Conservation (phyloP, 805 yeast species). For the Metschnikowia peoriensis region DNA sequence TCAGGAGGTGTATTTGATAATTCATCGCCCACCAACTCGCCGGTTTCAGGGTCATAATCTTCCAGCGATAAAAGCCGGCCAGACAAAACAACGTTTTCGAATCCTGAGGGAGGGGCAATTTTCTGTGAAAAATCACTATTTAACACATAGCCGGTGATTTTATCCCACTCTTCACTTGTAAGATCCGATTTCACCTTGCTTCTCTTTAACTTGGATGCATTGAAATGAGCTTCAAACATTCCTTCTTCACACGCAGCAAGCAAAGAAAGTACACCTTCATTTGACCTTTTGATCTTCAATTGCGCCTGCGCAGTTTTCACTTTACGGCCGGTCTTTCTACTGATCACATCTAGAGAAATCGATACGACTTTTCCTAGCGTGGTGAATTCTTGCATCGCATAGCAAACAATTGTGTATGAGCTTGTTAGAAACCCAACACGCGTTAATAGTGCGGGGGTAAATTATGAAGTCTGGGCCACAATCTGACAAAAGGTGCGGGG, state of each 20-base stretch:
- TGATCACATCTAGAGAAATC: constrained; percentile 9
- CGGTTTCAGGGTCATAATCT: constrained; percentile 22
- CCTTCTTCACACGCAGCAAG: constrained; percentile 21
- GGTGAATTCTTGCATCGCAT: not conserved
- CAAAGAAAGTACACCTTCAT: not conserved
- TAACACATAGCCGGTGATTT: constrained; percentile 20
- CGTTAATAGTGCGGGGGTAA: no score
- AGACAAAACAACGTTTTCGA: constrained; percentile 12
- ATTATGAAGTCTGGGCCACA: no score
- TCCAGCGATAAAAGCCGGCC: constrained; percentile 26
- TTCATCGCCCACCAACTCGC: constrained; percentile 26
- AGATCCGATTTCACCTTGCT: constrained; percentile 12
- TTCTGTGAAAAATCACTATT: constrained; percentile 3
- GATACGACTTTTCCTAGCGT: constrained; percentile 2
- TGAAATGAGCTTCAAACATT: constrained; percentile 11
- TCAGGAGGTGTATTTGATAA: constrained; percentile 12
- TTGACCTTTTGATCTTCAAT: not conserved
- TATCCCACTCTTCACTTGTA: constrained; percentile 20
- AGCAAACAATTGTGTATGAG: not conserved
- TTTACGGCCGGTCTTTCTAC: constrained; percentile 1
- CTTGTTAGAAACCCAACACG: not conserved
- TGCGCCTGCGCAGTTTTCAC: constrained; percentile 13
- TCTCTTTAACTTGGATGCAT: constrained; percentile 6
- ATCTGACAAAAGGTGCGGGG: no score
- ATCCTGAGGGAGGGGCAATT: constrained; percentile 8